These are phyloP conservation scores for Trametes polyzona DNA, from an alignment of 1,284 basidiomycete species.

Conservation along the genomic window DNA sequence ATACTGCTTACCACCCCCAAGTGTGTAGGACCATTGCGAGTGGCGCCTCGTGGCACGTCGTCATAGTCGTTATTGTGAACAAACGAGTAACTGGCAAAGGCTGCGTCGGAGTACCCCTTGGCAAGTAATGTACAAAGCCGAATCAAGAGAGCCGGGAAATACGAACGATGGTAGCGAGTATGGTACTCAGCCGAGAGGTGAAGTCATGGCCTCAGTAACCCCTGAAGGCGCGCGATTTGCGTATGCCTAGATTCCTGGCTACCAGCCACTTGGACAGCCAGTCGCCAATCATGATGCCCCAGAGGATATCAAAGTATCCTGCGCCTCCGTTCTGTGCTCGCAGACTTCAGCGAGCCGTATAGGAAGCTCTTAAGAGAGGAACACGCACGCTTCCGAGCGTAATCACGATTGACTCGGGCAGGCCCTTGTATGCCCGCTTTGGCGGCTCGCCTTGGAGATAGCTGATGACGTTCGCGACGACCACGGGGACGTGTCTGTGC, in stretches of 20 bases:
- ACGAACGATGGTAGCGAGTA: too few species aligned
- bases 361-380: neutral
- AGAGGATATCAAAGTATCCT: constrained; percentile 48
- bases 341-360: neutral
- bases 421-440: constrained; percentile 53
- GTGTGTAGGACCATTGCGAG: too few species aligned
- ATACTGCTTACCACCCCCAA: too few species aligned
- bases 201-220: constrained; percentile 2
- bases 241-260: constrained; percentile 32
- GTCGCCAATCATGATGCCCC: constrained; percentile 44
- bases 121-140: too few species aligned
- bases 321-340: constrained; percentile 48
- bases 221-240: constrained; percentile 18
- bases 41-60: too few species aligned
- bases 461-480: constrained; percentile 52
- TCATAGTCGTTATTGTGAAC: too few species aligned
- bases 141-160: too few species aligned
- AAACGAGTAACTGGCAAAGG: too few species aligned
- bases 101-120: too few species aligned
- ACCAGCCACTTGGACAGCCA: constrained; percentile 31
- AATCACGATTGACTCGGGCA: constrained; percentile 55
- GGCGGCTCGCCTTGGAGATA: constrained; percentile 41
- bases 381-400: constrained; percentile 58
- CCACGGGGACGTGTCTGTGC: constrained; percentile 45
- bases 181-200: neutral